These are phyloP conservation scores for Berberis vulgaris DNA, from an alignment of 164 flowering plant genomes.

Conservation along the genomic window DNA sequence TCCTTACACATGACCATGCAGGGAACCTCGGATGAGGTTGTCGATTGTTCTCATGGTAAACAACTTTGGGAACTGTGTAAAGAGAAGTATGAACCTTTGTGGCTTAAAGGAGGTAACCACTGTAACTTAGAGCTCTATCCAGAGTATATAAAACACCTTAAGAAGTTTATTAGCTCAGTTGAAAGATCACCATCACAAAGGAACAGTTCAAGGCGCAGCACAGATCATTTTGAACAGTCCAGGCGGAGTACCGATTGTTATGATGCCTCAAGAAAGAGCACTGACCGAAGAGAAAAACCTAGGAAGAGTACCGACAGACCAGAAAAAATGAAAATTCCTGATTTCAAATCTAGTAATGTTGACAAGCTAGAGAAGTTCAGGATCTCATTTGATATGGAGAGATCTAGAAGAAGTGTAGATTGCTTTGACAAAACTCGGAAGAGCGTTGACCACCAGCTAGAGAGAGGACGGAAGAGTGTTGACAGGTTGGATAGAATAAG, in stretches of 20 bases:
- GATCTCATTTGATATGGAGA: constrained; percentile 53
- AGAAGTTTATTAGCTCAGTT: constrained; percentile 64
- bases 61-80: constrained; percentile 90
- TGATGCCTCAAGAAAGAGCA: constrained; percentile 68
- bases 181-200: constrained; percentile 70
- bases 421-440: constrained; percentile 63
- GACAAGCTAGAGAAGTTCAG: constrained; percentile 56
- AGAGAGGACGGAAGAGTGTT: constrained; percentile 72
- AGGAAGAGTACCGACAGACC: constrained; percentile 58
- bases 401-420: constrained; percentile 73
- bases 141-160: constrained; percentile 76
- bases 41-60: constrained; percentile 91
- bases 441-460: constrained; percentile 58
- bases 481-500: constrained; percentile 74
- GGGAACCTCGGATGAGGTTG: constrained; percentile 95
- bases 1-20: constrained; percentile 15
- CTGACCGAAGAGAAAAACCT: constrained; percentile 73
- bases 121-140: constrained; percentile 83
- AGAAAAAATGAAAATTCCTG: constrained; percentile 35
- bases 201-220: constrained; percentile 45
- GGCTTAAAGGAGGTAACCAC: constrained; percentile 90
- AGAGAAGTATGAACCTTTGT: constrained; percentile 84
- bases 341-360: constrained; percentile 14
- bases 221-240: constrained; percentile 50
- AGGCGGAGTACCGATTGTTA: constrained; percentile 59